Percentiles rank a stretch among this genome's conserved stretches.
phyloP scores from a whole-genome alignment of 306 rosid genomes.

The Alnus rubra region DNA sequence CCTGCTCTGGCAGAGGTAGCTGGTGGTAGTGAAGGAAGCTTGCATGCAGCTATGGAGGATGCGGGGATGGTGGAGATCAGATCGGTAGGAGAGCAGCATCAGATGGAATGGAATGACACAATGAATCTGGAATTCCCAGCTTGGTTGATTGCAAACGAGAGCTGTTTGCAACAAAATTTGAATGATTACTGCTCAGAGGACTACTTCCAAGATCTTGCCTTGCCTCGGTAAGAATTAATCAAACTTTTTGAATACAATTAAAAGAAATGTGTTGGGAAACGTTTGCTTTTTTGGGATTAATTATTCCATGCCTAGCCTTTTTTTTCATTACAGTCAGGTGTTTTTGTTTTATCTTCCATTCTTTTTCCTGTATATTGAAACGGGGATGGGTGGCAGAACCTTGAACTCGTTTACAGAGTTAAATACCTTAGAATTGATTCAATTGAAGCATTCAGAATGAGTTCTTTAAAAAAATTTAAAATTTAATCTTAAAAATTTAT shows the following conservation, averaged over 20 bases:
- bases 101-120: constrained; percentile 83
- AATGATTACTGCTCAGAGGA: constrained; percentile 47
- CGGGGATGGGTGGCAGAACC: background rate
- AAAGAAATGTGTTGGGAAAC: no score
- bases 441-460: no score
- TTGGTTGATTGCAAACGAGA: constrained; percentile 71
- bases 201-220: constrained; percentile 54
- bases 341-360: background rate
- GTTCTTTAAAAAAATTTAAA: no score
- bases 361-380: background rate
- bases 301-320: background rate
- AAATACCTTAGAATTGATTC: no score
- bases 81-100: constrained; percentile 74
- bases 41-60: constrained; percentile 71
- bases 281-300: no score
- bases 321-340: background rate
- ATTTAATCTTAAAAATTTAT: no score
- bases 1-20: background rate
- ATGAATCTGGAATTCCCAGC: constrained; percentile 79
- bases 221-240: constrained; percentile 64
- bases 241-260: no score
- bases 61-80: constrained; percentile 82
- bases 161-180: constrained; percentile 47
- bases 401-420: no score
- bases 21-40: constrained; percentile 33